Percentiles rank a stretch among this genome's conserved stretches.
Evolutionary conservation across 2,329 filamentous ascomycete species (phyloP).

Genomic region (Simplicillium aogashimaense): DNA sequence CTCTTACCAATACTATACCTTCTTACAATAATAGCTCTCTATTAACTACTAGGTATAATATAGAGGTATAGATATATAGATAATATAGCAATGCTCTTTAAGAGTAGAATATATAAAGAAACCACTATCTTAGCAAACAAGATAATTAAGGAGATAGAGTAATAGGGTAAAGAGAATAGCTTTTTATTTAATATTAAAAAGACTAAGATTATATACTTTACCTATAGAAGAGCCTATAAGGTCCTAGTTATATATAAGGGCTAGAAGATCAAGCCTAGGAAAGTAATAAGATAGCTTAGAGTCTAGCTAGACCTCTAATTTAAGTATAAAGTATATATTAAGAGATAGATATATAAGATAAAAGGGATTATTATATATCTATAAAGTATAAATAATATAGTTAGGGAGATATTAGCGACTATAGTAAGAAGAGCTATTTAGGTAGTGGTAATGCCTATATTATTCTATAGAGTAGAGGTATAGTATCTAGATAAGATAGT

Average conservation of each 20-base stretch:
- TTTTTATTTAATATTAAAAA: slow-evolving; percentile 12
- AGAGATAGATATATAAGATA: slow-evolving; percentile 9
- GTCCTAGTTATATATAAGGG: slow-evolving; percentile 3
- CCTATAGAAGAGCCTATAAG: no score
- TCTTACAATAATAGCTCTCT: slow-evolving; percentile 4
- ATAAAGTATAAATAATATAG: slow-evolving; percentile 4
- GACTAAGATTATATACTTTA: slow-evolving; percentile 13
- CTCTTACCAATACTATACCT: slow-evolving; percentile 4
- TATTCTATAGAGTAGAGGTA: slow-evolving; percentile 6
- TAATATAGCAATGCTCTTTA: slow-evolving; percentile 5
- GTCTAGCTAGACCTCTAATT: slow-evolving; percentile 10
- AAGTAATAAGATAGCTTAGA: slow-evolving; percentile 11
- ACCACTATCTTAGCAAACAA: slow-evolving; percentile 5
- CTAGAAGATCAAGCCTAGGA: background rate
- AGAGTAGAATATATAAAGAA: slow-evolving; percentile 7
- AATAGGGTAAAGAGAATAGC: slow-evolving; percentile 9
- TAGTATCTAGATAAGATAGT: slow-evolving; percentile 4
- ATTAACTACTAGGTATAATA: background rate
- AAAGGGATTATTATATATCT: slow-evolving; percentile 6
- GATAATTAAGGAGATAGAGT: slow-evolving; percentile 5
- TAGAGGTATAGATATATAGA: slow-evolving; percentile 5
- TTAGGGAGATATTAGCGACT: slow-evolving; percentile 4
- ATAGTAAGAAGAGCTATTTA: slow-evolving; percentile 2
- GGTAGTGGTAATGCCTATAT: slow-evolving; percentile 4
- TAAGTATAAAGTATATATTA: slow-evolving; percentile 9